These are phyloP conservation scores for Colletotrichum scovillei DNA, from an alignment of 2,329 filamentous ascomycete species.

Conservation along the genomic window DNA sequence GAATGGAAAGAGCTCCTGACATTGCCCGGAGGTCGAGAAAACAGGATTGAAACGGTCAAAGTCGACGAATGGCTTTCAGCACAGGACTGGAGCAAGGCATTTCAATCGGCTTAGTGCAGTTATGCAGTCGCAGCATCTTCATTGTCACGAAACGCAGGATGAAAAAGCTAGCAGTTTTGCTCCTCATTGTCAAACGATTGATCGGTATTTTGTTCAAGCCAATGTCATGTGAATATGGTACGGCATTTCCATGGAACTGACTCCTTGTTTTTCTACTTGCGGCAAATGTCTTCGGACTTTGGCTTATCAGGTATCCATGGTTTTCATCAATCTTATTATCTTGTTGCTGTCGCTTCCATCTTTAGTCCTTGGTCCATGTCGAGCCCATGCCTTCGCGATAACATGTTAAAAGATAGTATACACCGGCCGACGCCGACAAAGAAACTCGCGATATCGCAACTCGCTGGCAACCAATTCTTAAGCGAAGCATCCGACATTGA, in stretches of 20 bases:
- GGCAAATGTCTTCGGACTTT: background rate
- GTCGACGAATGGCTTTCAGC: background rate
- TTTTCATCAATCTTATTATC: background rate
- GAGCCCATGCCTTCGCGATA: background rate
- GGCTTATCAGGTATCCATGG: background rate
- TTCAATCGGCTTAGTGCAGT: background rate
- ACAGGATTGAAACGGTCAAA: background rate
- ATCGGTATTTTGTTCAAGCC: no score
- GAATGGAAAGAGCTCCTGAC: constrained; percentile 18
- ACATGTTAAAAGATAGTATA: background rate
- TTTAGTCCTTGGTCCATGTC: background rate
- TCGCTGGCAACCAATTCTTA: background rate
- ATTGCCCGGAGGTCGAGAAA: background rate
- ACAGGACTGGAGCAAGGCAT: constrained; percentile 1
- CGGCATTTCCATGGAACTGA: background rate
- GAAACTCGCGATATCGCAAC: background rate
- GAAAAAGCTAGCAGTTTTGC: no score
- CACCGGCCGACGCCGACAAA: background rate
- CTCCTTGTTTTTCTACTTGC: background rate
- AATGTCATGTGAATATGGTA: no score
- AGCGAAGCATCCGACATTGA: background rate
- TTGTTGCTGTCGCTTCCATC: background rate
- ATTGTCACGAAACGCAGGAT: background rate
- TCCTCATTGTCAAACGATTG: no score
- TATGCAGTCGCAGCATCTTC: background rate